These are phyloP conservation scores for Populus tremula DNA, from an alignment of 345 rosid species.

Conservation along the genomic window DNA sequence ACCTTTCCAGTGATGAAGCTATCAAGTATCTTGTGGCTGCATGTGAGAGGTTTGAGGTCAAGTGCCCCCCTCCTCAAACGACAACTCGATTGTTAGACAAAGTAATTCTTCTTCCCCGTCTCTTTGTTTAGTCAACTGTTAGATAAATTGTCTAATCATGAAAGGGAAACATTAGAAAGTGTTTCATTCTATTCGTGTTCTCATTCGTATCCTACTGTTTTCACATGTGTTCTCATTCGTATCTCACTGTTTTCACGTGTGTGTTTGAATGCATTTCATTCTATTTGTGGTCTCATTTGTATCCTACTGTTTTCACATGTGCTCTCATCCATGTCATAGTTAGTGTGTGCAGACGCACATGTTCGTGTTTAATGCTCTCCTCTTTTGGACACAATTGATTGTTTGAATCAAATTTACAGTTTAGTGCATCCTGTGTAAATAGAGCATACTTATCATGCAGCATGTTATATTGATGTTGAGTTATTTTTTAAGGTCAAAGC, in stretches of 20 bases:
- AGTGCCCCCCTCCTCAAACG: constrained; percentile 92
- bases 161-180: background rate
- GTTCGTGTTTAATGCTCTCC: background rate
- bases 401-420: background rate
- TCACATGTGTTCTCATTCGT: too few relatives aligned
- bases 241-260: too few relatives aligned
- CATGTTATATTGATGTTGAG: background rate
- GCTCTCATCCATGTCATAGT: too few relatives aligned
- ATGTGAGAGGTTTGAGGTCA: constrained; percentile 68
- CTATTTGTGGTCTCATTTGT: background rate
- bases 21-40: constrained; percentile 70
- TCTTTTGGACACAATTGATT: background rate
- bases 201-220: background rate
- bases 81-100: constrained; percentile 86
- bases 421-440: background rate
- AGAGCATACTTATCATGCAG: background rate
- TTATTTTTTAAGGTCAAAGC: background rate
- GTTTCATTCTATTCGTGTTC: background rate
- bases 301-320: too few relatives aligned
- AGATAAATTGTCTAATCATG: background rate
- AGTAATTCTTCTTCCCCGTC: constrained; percentile 34
- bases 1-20: constrained; percentile 75
- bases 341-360: too few relatives aligned
- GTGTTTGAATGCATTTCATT: background rate
- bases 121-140: background rate